Evolutionary conservation across 176 grass and related monocot species (phyloP).

Genomic region (Paspalum notatum): DNA sequence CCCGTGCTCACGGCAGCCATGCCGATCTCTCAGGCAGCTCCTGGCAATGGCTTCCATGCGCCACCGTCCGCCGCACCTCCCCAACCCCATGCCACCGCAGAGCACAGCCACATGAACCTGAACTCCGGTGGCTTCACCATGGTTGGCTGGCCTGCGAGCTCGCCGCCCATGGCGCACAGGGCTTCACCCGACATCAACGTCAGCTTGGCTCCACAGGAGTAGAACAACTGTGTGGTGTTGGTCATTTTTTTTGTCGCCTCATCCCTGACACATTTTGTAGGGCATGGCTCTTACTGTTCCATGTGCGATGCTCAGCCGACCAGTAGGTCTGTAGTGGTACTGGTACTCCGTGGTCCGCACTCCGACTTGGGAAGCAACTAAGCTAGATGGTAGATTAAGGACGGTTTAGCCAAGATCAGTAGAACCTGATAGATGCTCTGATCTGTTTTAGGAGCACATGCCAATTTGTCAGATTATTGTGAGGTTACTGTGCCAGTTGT

Average conservation of each 20-base stretch:
- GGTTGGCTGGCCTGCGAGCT: constrained; percentile 57
- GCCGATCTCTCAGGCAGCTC: constrained; percentile 81
- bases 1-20: constrained; percentile 52
- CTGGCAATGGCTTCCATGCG: constrained; percentile 45
- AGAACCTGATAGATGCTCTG: background rate
- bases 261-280: constrained; percentile 27
- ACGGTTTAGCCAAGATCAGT: background rate
- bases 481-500: background rate
- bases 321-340: too few species aligned
- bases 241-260: constrained; percentile 17
- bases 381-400: background rate
- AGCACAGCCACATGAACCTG: constrained; percentile 41
- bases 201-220: constrained; percentile 63
- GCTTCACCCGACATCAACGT: constrained; percentile 79
- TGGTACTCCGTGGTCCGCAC: too few species aligned
- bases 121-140: constrained; percentile 53
- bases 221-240: constrained; percentile 20
- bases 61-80: background rate
- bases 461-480: background rate
- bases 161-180: constrained; percentile 42
- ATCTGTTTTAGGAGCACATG: background rate
- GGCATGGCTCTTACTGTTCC: background rate
- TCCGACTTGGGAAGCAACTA: too few species aligned
- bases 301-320: too few species aligned
- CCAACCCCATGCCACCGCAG: constrained; percentile 34